Conservation (phyloP, 306 rosid genomes). For the Malus domestica region DNA sequence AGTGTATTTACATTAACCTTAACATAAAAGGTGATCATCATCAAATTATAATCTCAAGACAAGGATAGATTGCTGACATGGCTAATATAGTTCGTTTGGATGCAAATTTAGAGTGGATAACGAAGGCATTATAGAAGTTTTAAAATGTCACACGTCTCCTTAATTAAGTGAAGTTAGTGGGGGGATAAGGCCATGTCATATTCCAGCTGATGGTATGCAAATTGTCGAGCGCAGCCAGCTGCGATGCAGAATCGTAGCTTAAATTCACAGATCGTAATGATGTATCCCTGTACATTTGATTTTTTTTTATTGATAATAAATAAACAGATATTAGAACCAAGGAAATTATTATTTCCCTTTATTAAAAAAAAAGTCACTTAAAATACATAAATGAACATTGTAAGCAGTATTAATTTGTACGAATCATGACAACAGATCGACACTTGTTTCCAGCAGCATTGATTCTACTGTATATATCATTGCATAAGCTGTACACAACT, state of each 20-base stretch:
- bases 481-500: too few species aligned
- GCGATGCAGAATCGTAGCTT: not conserved
- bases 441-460: not conserved
- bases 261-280: too few species aligned
- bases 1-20: not conserved
- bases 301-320: too few species aligned
- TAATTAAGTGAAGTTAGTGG: not conserved
- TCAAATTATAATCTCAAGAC: too few species aligned
- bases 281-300: too few species aligned
- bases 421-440: not conserved
- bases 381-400: too few species aligned
- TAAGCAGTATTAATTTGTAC: not conserved
- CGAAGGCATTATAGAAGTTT: not conserved
- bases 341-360: too few species aligned
- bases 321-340: too few species aligned
- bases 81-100: not conserved
- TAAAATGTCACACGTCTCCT: not conserved
- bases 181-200: too few species aligned
- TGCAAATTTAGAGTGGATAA: not conserved
- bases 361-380: too few species aligned
- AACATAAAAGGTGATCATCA: too few species aligned
- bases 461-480: not conserved
- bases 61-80: not conserved
- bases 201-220: not conserved
- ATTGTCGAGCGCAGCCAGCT: not conserved